phyloP scores from a whole-genome alignment of 2,329 filamentous ascomycete species.

The Curvularia lunata region DNA sequence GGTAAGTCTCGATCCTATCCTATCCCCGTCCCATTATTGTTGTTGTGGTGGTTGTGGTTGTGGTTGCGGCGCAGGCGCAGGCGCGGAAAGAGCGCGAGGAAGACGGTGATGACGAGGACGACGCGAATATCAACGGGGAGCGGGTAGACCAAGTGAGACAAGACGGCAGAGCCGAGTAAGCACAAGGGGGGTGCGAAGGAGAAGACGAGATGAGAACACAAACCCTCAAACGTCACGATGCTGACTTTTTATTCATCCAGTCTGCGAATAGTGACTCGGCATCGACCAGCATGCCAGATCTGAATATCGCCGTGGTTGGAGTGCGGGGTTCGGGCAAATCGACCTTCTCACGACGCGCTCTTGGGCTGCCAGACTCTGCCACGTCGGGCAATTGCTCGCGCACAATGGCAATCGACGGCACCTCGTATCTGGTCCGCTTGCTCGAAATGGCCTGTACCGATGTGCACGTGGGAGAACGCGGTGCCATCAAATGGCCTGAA shows the following conservation, averaged over 20 bases:
- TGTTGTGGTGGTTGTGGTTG: no score
- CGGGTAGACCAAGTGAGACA: background rate
- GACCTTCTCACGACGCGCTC: conserved; percentile 63
- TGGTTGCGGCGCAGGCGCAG: background rate
- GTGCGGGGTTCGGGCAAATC: conserved; percentile 63
- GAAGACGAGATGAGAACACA: background rate
- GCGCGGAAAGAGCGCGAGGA: background rate
- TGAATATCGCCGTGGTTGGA: conserved; percentile 66
- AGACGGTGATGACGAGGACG: background rate
- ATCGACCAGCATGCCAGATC: conserved; percentile 55
- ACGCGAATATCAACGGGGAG: background rate
- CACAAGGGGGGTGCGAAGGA: background rate
- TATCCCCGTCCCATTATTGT: background rate
- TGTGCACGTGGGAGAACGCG: conserved; percentile 58
- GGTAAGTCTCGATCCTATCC: conserved; percentile 28
- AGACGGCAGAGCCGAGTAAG: background rate
- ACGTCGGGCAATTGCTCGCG: conserved; percentile 54
- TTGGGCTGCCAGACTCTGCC: conserved; percentile 59
- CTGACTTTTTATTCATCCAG: conserved; percentile 32
- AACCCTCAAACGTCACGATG: background rate
- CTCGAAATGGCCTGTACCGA: conserved; percentile 62
- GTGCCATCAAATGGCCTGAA: conserved; percentile 63
- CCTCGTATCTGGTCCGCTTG: conserved; percentile 62
- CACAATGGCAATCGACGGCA: conserved; percentile 64
- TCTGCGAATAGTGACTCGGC: conserved; percentile 39